A percentile compares a stretch with the other conserved stretches of the same genome.
Conservation (phyloP, 805 yeast genomes). For the Suhomyces sp. region DNA sequence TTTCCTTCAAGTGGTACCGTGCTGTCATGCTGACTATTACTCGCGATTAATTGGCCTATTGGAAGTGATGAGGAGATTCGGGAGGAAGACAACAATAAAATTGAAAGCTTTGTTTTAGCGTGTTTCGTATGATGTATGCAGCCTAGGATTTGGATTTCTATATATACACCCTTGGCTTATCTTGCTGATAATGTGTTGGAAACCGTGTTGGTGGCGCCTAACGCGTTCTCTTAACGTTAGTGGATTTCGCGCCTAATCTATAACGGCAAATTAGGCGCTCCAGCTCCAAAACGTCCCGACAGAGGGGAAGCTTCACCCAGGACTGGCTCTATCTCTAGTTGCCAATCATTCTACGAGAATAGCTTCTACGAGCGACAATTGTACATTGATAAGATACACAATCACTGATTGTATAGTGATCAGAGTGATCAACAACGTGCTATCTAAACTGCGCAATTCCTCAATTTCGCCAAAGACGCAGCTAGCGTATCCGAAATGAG, state of each 20-base stretch:
- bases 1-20: conserved; percentile 14
- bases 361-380: background rate
- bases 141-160: background rate
- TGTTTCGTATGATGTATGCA: background rate
- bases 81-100: background rate
- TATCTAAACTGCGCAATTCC: background rate
- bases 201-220: background rate
- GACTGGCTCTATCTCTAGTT: background rate
- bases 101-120: too few relatives aligned
- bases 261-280: conserved; percentile 1
- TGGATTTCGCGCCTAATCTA: background rate
- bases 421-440: too few relatives aligned
- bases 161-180: background rate
- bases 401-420: too few relatives aligned
- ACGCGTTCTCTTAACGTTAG: conserved; percentile 5
- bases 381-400: background rate
- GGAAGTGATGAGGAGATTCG: background rate
- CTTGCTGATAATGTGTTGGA: background rate
- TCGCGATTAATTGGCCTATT: background rate
- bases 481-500: background rate
- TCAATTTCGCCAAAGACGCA: background rate
- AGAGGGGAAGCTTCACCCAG: background rate
- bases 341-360: background rate
- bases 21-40: background rate
- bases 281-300: background rate